Conservation (phyloP, 2,329 filamentous ascomycete species). For the Cladosporium sp. region DNA sequence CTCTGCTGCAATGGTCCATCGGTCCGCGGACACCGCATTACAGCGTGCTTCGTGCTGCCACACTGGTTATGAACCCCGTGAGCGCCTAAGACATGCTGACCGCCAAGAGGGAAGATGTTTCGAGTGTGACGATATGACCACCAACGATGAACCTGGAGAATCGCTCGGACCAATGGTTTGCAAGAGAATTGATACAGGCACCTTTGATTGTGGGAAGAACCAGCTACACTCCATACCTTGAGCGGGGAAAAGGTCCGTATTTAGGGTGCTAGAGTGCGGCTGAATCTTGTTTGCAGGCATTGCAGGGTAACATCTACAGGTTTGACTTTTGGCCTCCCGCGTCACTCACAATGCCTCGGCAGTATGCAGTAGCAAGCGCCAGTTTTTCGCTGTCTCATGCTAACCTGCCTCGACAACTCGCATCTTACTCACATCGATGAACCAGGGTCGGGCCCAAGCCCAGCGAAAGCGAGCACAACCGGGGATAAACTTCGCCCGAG, state of each 20-base stretch:
- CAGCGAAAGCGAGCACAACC: background rate
- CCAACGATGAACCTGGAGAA: background rate
- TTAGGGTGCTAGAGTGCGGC: background rate
- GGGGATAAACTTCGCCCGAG: background rate
- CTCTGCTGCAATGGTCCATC: background rate
- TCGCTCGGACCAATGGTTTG: background rate
- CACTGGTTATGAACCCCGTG: background rate
- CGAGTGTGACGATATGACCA: background rate
- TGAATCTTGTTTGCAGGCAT: background rate
- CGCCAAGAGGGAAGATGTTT: background rate
- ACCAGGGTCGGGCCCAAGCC: too few relatives aligned
- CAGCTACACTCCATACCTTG: background rate
- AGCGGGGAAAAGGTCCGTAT: background rate
- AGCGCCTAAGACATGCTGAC: background rate
- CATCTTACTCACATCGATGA: background rate
- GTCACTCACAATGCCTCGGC: background rate
- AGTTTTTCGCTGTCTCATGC: background rate
- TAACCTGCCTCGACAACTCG: background rate
- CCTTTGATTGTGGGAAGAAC: background rate
- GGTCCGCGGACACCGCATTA: background rate
- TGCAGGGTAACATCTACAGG: background rate
- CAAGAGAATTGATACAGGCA: background rate
- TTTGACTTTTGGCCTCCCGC: background rate
- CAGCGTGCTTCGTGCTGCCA: background rate
- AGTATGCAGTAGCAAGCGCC: background rate